These are phyloP conservation scores for Hypsizygus marmoreus DNA, from an alignment of 768 basidiomycete genomes.

Conservation along the genomic window DNA sequence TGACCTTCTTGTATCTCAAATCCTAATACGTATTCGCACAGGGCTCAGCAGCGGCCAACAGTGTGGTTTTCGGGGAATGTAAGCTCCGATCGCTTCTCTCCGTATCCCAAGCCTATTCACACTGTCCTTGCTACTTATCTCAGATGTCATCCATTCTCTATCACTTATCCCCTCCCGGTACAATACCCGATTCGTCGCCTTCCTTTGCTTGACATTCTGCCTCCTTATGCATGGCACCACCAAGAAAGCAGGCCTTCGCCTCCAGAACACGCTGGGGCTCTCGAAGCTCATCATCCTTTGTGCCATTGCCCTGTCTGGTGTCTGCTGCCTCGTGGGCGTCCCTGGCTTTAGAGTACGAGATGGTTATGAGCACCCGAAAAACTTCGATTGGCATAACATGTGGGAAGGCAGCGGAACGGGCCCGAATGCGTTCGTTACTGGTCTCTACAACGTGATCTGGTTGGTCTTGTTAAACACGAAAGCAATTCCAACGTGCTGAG, in stretches of 20 bases:
- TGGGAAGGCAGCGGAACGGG: conserved; percentile 64
- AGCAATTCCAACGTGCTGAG: neutral
- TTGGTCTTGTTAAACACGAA: conserved; percentile 25
- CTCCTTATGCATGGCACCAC: conserved; percentile 57
- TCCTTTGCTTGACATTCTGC: conserved; percentile 57
- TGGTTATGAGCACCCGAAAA: conserved; percentile 55
- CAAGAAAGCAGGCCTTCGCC: conserved; percentile 54
- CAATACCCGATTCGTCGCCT: conserved; percentile 54
- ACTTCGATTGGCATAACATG: conserved; percentile 58
- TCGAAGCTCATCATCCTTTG: conserved; percentile 62
- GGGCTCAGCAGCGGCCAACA: conserved; percentile 58
- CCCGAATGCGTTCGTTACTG: conserved; percentile 61
- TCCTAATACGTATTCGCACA: conserved; percentile 34
- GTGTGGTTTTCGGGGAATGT: conserved; percentile 78
- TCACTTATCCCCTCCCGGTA: conserved; percentile 43
- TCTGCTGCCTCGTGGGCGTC: conserved; percentile 49
- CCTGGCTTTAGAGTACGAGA: conserved; percentile 51
- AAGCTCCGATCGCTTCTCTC: conserved; percentile 8
- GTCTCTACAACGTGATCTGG: conserved; percentile 75
- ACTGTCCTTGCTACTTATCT: neutral
- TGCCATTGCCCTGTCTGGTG: conserved; percentile 53
- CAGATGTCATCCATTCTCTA: conserved; percentile 63
- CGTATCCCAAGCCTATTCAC: neutral
- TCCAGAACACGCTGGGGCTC: conserved; percentile 65
- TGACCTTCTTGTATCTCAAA: neutral